Conservation (phyloP, 306 rosid species). For the Cicer chorassanicum region DNA sequence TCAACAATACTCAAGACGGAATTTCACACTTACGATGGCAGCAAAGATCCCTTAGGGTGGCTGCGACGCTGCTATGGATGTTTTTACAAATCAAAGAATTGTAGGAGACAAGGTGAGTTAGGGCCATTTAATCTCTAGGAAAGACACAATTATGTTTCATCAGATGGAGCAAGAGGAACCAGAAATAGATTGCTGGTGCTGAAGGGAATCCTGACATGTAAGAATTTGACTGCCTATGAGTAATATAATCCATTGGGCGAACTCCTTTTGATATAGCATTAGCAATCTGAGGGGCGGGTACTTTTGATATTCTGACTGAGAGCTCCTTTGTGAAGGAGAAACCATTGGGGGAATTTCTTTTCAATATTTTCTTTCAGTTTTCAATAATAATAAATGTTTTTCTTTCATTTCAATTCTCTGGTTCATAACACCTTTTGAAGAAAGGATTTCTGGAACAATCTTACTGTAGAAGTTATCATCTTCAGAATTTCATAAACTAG, state of each 20-base stretch:
- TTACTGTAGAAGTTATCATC: slow-evolving; percentile 26
- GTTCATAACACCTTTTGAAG: background rate
- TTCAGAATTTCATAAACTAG: slow-evolving; percentile 21
- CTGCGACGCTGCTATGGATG: too few relatives aligned
- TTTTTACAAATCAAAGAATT: too few relatives aligned
- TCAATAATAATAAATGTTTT: background rate
- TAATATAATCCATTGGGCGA: background rate
- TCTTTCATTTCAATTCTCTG: background rate
- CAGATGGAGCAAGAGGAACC: background rate
- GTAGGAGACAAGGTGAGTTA: too few relatives aligned
- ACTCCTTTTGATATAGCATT: background rate
- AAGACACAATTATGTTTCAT: too few relatives aligned
- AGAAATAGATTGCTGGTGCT: too few relatives aligned
- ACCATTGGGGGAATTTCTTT: background rate
- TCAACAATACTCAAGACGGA: too few relatives aligned
- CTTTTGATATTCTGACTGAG: too few relatives aligned
- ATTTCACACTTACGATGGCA: too few relatives aligned
- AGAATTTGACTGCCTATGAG: background rate
- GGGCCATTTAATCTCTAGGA: too few relatives aligned
- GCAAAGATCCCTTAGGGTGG: too few relatives aligned
- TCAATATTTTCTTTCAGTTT: background rate
- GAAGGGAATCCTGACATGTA: background rate
- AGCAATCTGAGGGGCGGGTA: too few relatives aligned
- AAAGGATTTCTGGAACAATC: slow-evolving; percentile 8
- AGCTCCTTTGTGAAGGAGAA: background rate